These are phyloP conservation scores for Pseudoturritis turrita DNA, from an alignment of 345 rosid species.

Conservation along the genomic window DNA sequence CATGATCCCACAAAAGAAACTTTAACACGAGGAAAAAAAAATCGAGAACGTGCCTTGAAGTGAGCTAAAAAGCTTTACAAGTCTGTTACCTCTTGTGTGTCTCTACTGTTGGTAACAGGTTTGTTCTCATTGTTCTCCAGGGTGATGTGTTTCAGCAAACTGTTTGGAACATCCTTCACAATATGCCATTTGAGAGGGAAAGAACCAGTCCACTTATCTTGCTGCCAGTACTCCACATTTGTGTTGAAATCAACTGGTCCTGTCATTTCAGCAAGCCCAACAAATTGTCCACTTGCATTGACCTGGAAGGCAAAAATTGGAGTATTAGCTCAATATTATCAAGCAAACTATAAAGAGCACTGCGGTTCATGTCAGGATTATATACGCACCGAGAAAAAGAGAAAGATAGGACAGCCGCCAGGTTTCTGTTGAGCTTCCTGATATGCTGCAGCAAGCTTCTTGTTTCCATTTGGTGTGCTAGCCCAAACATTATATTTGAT, in stretches of 20 bases:
- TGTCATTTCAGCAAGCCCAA: slow-evolving; percentile 89
- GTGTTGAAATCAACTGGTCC: slow-evolving; percentile 85
- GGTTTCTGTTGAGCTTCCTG: slow-evolving; percentile 72
- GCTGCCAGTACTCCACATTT: slow-evolving; percentile 87
- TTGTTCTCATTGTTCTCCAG: slow-evolving; percentile 95
- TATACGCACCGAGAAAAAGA: slow-evolving; percentile 75
- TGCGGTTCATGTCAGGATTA: not conserved
- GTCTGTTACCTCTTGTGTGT: slow-evolving; percentile 80
- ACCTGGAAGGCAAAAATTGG: slow-evolving; percentile 41
- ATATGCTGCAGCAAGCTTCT: slow-evolving; percentile 89
- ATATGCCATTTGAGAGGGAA: slow-evolving; percentile 94
- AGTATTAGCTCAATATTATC: not conserved
- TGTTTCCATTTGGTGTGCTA: slow-evolving; percentile 93
- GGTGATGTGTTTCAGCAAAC: slow-evolving; percentile 79
- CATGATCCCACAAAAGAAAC: not conserved
- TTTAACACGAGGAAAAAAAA: slow-evolving; percentile 2
- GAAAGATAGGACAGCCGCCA: slow-evolving; percentile 71
- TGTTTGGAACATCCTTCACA: slow-evolving; percentile 93
- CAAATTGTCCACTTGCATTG: slow-evolving; percentile 94
- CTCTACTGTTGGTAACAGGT: slow-evolving; percentile 93
- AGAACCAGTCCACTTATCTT: slow-evolving; percentile 96
- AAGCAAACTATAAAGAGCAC: not conserved
- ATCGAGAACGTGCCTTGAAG: not conserved
- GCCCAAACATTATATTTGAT: slow-evolving; percentile 93
- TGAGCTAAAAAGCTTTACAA: not conserved